These are phyloP conservation scores for Echinosophora koreensis DNA, from an alignment of 306 rosid genomes.

Conservation along the genomic window DNA sequence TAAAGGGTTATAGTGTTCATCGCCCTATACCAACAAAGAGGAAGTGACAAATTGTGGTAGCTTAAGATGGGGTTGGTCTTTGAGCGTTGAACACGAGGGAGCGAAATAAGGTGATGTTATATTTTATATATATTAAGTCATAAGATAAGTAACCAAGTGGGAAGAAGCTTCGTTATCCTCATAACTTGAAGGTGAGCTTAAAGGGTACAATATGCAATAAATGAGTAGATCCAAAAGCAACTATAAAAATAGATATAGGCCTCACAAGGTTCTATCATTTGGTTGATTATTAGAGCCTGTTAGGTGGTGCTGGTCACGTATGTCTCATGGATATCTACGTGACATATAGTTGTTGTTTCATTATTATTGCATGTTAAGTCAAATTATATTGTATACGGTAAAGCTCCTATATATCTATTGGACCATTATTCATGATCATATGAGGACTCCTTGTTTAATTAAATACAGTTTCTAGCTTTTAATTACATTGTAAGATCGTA, in stretches of 20 bases:
- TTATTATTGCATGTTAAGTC: slow-evolving; percentile 45
- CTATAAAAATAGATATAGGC: slow-evolving; percentile 54
- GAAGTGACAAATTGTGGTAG: slow-evolving; percentile 48
- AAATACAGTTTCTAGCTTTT: slow-evolving; percentile 38
- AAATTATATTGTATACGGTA: slow-evolving; percentile 40
- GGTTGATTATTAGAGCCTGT: slow-evolving; percentile 60
- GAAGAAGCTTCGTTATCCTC: slow-evolving; percentile 45
- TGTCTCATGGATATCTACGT: slow-evolving; percentile 60
- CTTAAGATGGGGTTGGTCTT: slow-evolving; percentile 30
- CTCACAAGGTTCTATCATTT: slow-evolving; percentile 66
- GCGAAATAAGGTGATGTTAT: slow-evolving; percentile 31
- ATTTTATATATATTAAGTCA: neutral
- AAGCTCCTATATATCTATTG: slow-evolving; percentile 23
- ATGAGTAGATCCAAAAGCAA: slow-evolving; percentile 47
- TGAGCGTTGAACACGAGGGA: slow-evolving; percentile 64
- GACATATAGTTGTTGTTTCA: slow-evolving; percentile 45
- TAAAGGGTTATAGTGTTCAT: slow-evolving; percentile 53
- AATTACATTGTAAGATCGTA: slow-evolving; percentile 19
- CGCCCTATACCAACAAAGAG: slow-evolving; percentile 52
- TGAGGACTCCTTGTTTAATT: slow-evolving; percentile 14
- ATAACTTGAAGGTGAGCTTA: neutral
- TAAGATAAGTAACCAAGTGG: slow-evolving; percentile 51
- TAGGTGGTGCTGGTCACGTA: slow-evolving; percentile 83
- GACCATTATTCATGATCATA: slow-evolving; percentile 41
- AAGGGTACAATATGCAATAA: slow-evolving; percentile 44